Base-by-base conservation (phyloP, 495 filamentous ascomycete species). In the Penicillium manginii region DNA sequence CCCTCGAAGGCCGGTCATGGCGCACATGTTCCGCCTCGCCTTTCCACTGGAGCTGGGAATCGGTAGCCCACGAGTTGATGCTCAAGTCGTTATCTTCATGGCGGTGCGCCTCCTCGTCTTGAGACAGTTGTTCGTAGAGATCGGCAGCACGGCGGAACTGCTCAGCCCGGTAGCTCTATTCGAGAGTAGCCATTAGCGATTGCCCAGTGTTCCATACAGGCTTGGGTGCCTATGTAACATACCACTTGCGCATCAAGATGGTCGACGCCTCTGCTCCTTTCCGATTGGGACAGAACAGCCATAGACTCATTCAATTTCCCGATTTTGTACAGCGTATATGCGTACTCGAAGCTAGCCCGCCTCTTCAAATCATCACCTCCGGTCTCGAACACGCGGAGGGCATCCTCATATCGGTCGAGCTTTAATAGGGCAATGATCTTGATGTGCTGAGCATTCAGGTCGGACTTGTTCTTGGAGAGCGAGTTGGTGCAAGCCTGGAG, bases 381-480 rank as follows among this genome's bases (percentile, higher is more conserved):
- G 37, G 87, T 83, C 66, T 91, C 86, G 55, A 98, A 82, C 32
- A 86, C 84, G 43, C 85, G 86, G 49, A 96, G 78, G 21, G 92
- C 89, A 75, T 98, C 94, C 18, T 94, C 88, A 71, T 88, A 97
- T 57, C 93, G 91, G 70, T 99, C 96, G 50, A 98, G 86, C 69
- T 96, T 96, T 51, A 98, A 74, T 35, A 99, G 82, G 11, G 94
- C 92, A 37, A 98, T 89, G 10, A 87, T 81, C 60, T 91, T 91
- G 35, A 88, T 87, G 70, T 89, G 88, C 45, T 90, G 90, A 7
- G 90, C 88, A 22, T 87, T 80, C 26, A 81, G 48, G 59, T 93
- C 86, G 43, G 69, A 75, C 66, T 85, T 87, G 3, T 82, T 83
- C 23, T 83, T 81, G 68, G 83, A 84, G 35, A 94, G 79, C 4